Conservation (phyloP, 2,329 filamentous ascomycete genomes). For the Talaromyces sp. region DNA sequence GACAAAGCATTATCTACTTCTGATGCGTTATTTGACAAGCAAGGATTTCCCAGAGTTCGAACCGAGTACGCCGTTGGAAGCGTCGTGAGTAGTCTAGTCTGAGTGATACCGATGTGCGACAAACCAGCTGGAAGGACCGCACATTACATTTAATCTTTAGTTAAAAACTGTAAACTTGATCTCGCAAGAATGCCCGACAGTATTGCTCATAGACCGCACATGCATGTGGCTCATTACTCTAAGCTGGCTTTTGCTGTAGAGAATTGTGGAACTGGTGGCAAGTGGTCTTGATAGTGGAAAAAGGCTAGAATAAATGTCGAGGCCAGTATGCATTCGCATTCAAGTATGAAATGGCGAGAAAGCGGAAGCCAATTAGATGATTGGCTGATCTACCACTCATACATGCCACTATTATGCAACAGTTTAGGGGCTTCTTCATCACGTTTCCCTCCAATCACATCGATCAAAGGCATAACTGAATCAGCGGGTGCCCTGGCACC, state of each 20-base stretch:
- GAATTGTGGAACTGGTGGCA: not conserved
- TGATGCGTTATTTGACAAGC: not conserved
- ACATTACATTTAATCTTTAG: not conserved
- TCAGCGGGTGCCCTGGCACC: conserved; percentile 17
- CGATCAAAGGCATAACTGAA: conserved; percentile 20
- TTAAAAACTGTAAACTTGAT: not conserved
- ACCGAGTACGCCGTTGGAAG: not conserved
- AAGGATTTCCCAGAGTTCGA: not conserved
- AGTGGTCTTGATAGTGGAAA: not conserved
- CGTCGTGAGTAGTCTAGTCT: not conserved
- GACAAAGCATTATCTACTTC: not conserved
- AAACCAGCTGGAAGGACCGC: not conserved
- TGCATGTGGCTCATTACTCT: not conserved
- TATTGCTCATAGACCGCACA: not conserved
- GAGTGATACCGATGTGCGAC: not conserved
- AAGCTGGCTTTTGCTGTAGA: not conserved
- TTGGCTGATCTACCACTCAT: conserved; percentile 12
- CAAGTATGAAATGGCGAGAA: not conserved
- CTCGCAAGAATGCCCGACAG: not conserved
- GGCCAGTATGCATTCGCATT: no score
- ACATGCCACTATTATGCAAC: conserved; percentile 20
- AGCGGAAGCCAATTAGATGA: not conserved
- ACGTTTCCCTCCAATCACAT: conserved; percentile 19
- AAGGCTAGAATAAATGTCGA: no score
- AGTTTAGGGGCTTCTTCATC: conserved; percentile 17